phyloP scores from a whole-genome alignment of 1,139 yeast genomes.

The Diutina mesorugosa region DNA sequence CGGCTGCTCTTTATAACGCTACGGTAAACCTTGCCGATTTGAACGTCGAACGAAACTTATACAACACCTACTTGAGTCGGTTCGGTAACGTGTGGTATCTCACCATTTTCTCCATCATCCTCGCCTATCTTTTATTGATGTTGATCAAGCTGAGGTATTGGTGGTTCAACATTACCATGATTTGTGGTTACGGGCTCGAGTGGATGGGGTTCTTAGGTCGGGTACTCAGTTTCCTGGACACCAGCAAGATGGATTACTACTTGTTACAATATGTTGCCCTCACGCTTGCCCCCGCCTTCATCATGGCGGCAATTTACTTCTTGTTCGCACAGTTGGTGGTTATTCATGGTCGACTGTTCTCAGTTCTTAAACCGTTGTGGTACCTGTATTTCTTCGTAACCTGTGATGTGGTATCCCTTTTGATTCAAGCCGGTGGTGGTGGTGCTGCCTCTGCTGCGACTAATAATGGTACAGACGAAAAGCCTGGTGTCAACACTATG shows the following conservation, averaged over 20 bases:
- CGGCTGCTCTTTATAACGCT: conserved; percentile 19
- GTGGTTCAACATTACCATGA: conserved; percentile 61
- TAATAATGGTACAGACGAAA: conserved; percentile 39
- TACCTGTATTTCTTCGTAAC: conserved; percentile 60
- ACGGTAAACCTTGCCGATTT: conserved; percentile 16
- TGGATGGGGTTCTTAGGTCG: conserved; percentile 64
- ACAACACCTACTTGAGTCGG: conserved; percentile 21
- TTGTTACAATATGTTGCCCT: conserved; percentile 57
- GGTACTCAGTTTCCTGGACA: conserved; percentile 25
- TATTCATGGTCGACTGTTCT: conserved; percentile 50
- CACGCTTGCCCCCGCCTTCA: conserved; percentile 64
- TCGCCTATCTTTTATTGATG: conserved; percentile 14
- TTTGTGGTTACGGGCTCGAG: conserved; percentile 51
- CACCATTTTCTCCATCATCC: conserved; percentile 13
- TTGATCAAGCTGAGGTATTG: conserved; percentile 38
- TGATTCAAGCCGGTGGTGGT: conserved; percentile 75
- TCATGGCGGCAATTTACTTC: conserved; percentile 81
- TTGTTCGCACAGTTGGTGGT: conserved; percentile 62
- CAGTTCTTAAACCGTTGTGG: conserved; percentile 59
- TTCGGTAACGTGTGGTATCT: conserved; percentile 22
- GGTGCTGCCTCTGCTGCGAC: conserved; percentile 59
- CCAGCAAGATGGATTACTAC: conserved; percentile 31
- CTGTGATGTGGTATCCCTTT: conserved; percentile 54
- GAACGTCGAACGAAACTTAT: conserved; percentile 14
- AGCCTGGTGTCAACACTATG: conserved; percentile 61